Evolutionary conservation across 2,329 filamentous ascomycete species (phyloP).

Genomic region (Ceratocystis harringtonii): DNA sequence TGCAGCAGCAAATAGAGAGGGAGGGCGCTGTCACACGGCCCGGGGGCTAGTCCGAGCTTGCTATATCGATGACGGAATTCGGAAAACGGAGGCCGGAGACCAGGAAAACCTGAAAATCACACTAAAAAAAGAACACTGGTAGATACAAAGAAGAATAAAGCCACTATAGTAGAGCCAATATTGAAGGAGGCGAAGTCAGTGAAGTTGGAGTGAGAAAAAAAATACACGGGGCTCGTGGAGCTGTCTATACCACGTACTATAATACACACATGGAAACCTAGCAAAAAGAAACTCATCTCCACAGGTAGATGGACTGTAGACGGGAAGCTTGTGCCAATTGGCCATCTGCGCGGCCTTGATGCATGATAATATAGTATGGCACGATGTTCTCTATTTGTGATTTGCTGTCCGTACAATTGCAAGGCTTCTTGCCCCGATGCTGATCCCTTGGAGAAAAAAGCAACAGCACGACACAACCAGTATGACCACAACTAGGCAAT

Average conservation of each 20-base stretch:
- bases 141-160: not conserved
- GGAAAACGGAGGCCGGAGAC: slow-evolving; percentile 1
- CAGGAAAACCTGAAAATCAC: not conserved
- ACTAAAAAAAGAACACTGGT: not conserved
- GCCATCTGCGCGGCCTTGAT: not conserved
- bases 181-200: not conserved
- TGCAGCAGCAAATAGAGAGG: not conserved
- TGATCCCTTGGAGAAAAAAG: too few species aligned
- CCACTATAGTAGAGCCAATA: not conserved
- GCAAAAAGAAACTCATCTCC: not conserved
- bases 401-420: too few species aligned
- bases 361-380: not conserved
- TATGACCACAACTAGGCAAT: too few species aligned
- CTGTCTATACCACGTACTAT: too few species aligned
- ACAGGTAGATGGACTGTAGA: not conserved
- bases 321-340: not conserved
- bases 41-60: not conserved
- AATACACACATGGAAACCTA: too few species aligned
- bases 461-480: too few species aligned
- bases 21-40: not conserved
- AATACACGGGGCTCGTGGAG: not conserved
- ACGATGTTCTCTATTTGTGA: too few species aligned
- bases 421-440: too few species aligned
- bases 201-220: not conserved
- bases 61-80: not conserved